Evolutionary conservation across 352 stramenopile genomes (phyloP), one percentile per base, ranked within the genome.

Genomic region (Phytophthora tubulina): DNA sequence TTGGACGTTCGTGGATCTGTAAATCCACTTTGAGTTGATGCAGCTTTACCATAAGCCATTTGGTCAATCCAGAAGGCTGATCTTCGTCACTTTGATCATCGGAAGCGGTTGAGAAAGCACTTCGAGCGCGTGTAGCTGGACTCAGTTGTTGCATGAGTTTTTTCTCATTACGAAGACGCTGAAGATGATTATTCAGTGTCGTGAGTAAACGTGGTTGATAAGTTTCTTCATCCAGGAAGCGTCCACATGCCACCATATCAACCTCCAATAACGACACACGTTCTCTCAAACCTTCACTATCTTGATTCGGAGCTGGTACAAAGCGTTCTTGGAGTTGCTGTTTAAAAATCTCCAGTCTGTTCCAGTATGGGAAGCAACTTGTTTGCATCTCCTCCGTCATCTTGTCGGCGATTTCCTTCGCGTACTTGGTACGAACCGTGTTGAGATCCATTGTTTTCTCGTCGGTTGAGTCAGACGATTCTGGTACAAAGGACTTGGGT

Each of bases 311-410:
- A 3, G 41, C 7, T 33, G 56, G 41, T 41, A 57, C 49, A 35
- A 79, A 80, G 9, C 62, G 72, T 30, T 80, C 58, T 21, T 74
- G 58, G 3, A 88, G 38, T 46, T 77, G 73, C 32, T 67, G 60
- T 27, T 88, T 85, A 17, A 89, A 42, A 15, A n/a, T 66, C 6
- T 70, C 64, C 3, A 89, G 72, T 31, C 57, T 60, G 31, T 68
- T 79, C 79, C 81, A 89, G 48, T 81, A 89, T 14, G 75, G 81
- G 21, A 79, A 75, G 31, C 79, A 89, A 36, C 52, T 69, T 33
- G 66, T 65, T 48, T 64, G 62, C 67, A 85, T 81, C 49, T 81
- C 78, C 6, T 87, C 81, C 17, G 59, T 51, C 65, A 89, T 85
- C 35, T 81, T 84, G n/a, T 82, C 72, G 0, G 75, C 54, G 30